A percentile compares a stretch with the other conserved stretches of the same genome.
Evolutionary conservation across 1,139 yeast species (phyloP).

Genomic region (Zygosaccharomyces pseudobailii): DNA sequence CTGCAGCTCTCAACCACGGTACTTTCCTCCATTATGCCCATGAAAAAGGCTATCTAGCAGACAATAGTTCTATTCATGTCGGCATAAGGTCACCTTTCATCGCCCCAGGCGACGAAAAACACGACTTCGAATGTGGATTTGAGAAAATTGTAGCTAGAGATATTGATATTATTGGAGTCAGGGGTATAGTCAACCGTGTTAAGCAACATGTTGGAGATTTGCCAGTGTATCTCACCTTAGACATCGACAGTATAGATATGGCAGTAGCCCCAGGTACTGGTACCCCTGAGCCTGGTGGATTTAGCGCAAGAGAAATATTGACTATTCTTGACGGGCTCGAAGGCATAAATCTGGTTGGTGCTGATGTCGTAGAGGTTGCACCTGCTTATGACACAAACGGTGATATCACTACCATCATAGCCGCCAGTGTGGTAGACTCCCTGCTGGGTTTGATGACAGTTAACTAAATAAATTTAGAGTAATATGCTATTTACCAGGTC

Average conservation of each 20-base stretch:
- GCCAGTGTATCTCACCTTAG: slow-evolving; percentile 53
- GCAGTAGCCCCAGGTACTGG: slow-evolving; percentile 58
- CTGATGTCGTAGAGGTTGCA: slow-evolving; percentile 56
- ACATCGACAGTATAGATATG: slow-evolving; percentile 54
- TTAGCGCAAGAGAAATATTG: slow-evolving; percentile 47
- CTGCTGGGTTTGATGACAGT: slow-evolving; percentile 41
- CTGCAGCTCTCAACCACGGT: slow-evolving; percentile 54
- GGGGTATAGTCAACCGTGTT: slow-evolving; percentile 39
- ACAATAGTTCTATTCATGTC: slow-evolving; percentile 39
- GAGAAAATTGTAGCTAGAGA: slow-evolving; percentile 45
- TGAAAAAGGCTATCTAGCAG: slow-evolving; percentile 47
- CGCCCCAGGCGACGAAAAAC: slow-evolving; percentile 38
- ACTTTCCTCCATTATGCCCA: slow-evolving; percentile 54
- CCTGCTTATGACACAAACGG: slow-evolving; percentile 50
- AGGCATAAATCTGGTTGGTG: slow-evolving; percentile 49
- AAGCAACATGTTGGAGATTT: slow-evolving; percentile 35
- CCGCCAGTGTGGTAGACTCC: slow-evolving; percentile 50
- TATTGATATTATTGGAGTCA: slow-evolving; percentile 42
- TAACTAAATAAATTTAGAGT: slow-evolving; percentile 9
- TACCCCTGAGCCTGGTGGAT: slow-evolving; percentile 57
- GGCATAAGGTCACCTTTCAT: slow-evolving; percentile 37
- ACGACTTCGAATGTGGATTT: slow-evolving; percentile 48
- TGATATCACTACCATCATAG: slow-evolving; percentile 51
- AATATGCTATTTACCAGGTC: slow-evolving; percentile 27
- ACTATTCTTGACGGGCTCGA: slow-evolving; percentile 45